phyloP scores from a whole-genome alignment of 2,329 filamentous ascomycete genomes.

The Dactylellina cionopaga region DNA sequence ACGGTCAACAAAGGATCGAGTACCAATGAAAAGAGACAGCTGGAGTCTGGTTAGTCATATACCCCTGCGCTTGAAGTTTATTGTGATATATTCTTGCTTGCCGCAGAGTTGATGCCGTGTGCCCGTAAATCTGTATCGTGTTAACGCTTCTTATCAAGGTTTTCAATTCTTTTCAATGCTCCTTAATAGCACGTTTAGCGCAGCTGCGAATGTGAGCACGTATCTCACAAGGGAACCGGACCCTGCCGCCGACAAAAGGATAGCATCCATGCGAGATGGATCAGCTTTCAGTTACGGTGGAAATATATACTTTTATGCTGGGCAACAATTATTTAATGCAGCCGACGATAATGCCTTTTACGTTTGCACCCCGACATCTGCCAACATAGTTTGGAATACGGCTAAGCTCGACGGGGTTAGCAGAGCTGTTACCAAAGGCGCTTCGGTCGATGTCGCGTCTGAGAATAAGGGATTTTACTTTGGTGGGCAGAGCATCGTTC shows the following conservation, averaged over 20 bases:
- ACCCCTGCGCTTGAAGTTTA: not conserved
- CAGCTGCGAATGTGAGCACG: constrained; percentile 16
- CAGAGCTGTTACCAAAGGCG: constrained; percentile 45
- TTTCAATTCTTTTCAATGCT: constrained; percentile 52
- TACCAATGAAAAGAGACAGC: constrained; percentile 38
- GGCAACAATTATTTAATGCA: constrained; percentile 48
- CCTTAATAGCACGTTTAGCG: constrained; percentile 41
- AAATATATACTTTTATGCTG: constrained; percentile 47
- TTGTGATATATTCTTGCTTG: too few species aligned
- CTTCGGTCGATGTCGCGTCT: constrained; percentile 23
- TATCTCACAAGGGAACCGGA: constrained; percentile 45
- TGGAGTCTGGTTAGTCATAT: constrained; percentile 40
- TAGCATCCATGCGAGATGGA: constrained; percentile 48
- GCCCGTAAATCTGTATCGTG: not conserved
- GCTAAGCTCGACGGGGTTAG: constrained; percentile 27
- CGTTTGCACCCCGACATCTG: constrained; percentile 38
- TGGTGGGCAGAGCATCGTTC: constrained; percentile 34
- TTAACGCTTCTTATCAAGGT: constrained; percentile 9
- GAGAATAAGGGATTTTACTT: constrained; percentile 52
- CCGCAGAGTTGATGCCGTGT: too few species aligned
- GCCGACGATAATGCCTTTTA: constrained; percentile 29
- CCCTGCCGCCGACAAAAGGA: constrained; percentile 26
- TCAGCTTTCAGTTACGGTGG: constrained; percentile 41
- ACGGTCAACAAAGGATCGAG: constrained; percentile 40
- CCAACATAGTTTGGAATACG: constrained; percentile 40